Conservation (phyloP, 2,329 filamentous ascomycete genomes). For the Botrytis galanthina region DNA sequence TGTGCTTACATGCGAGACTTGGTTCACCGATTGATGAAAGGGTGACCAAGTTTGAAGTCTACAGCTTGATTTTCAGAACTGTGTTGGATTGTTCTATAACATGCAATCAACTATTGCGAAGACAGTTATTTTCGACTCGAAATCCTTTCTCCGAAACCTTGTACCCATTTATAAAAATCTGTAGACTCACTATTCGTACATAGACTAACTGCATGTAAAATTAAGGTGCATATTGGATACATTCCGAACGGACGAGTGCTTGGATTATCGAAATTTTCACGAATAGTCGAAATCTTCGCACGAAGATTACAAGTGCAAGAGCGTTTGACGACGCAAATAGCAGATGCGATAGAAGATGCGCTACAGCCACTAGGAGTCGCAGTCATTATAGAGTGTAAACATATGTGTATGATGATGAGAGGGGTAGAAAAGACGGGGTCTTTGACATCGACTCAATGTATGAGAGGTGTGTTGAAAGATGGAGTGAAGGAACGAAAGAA, state of each 20-base stretch:
- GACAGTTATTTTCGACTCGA: background rate
- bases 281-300: slow-evolving; percentile 93
- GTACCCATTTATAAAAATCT: background rate
- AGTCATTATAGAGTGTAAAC: slow-evolving; percentile 91
- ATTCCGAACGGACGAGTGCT: slow-evolving; percentile 87
- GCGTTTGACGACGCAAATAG: slow-evolving; percentile 88
- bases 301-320: slow-evolving; percentile 91
- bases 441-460: slow-evolving; percentile 65
- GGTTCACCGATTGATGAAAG: background rate
- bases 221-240: slow-evolving; percentile 93
- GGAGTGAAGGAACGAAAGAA: slow-evolving; percentile 65
- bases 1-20: too few species aligned
- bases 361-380: slow-evolving; percentile 88
- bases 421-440: slow-evolving; percentile 68
- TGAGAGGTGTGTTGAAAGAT: slow-evolving; percentile 67
- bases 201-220: slow-evolving; percentile 12
- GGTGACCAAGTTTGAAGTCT: background rate
- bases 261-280: slow-evolving; percentile 87
- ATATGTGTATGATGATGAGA: slow-evolving; percentile 80
- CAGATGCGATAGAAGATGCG: slow-evolving; percentile 83
- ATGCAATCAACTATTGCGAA: background rate
- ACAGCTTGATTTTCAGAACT: background rate
- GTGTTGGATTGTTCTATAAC: background rate
- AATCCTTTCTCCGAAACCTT: background rate
- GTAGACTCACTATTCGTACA: slow-evolving; percentile 8